Evolutionary conservation across 805 yeast species (phyloP), one percentile per base, ranked within the genome.

Genomic region (Spathaspora girioi): DNA sequence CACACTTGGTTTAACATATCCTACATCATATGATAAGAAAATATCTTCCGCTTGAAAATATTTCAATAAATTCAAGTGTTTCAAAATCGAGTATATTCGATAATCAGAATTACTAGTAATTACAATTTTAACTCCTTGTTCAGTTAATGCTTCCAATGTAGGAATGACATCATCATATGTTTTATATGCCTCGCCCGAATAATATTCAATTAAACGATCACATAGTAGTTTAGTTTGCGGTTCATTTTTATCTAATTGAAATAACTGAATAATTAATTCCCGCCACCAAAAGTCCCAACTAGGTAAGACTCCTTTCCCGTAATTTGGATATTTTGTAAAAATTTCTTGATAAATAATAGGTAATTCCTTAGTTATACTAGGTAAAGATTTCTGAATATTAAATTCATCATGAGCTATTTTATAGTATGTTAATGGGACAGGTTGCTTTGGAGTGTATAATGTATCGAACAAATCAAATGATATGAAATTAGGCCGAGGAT

Each of bases 391-490:
- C 7, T 53, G 17, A 3, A 81, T 53, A 0, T 83, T 83, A 61
- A 75, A 75, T 44, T 71, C 71, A 15, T 48, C 38, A 17, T 38
- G 10, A 0, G 82, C 82, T 4, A 83, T 75, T 2, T 68, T 62
- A 43, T 75, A 68, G 59, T 86, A 86, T 54, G 79, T 84, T n/a
- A 69, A 65, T 41, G 79, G 65, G 0, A 86, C 78, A 0, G 87
- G 80, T 27, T 67, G 66, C 17, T 69, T 71, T 2, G 91, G 87
- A 0, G 79, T 69, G 60, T 83, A 85, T 8, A 86, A 63, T 0
- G 92, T 86, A 43, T 81, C 83, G 66, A 83, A 86, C 0, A 85
- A 87, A 64, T 86, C 93, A 50, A 86, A 76, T 0, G 90, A 81
- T 0, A 86, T 65, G 3, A 84, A 61, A 40, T 68, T 69, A 5